A percentile compares a stretch with the other conserved stretches of the same genome.
These are phyloP conservation scores for Ilyonectria mors-panacis DNA, from an alignment of 2,329 filamentous ascomycete genomes.

Conservation along the genomic window DNA sequence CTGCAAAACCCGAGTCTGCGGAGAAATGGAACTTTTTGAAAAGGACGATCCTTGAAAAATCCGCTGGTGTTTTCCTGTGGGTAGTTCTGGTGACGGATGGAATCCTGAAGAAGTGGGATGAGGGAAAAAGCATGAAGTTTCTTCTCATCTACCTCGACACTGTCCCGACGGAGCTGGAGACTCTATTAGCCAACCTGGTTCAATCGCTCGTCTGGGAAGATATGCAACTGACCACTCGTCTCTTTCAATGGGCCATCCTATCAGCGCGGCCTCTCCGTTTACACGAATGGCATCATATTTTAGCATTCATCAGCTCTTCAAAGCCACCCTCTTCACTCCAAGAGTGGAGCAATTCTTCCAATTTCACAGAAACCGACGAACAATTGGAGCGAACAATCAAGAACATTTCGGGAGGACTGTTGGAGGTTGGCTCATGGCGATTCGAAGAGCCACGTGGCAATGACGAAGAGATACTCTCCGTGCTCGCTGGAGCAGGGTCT, in stretches of 20 bases:
- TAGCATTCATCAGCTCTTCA: slow-evolving; percentile 27
- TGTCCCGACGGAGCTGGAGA: slow-evolving; percentile 13
- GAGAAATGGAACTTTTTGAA: no score
- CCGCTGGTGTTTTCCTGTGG: no score
- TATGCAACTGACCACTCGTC: neutral
- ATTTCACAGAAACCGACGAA: slow-evolving; percentile 17
- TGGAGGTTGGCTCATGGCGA: slow-evolving; percentile 19
- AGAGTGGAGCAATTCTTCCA: slow-evolving; percentile 16
- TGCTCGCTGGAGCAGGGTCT: slow-evolving; percentile 29
- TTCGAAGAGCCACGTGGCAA: neutral
- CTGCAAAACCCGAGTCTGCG: no score
- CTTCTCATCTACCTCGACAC: neutral
- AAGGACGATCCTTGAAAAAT: no score
- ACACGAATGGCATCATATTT: slow-evolving; percentile 36
- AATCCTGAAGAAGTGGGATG: no score
- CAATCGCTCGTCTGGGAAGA: rapidly evolving
- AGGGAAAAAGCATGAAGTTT: no score
- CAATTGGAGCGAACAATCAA: slow-evolving; percentile 35
- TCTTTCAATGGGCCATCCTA: slow-evolving; percentile 32
- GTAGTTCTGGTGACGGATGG: no score
- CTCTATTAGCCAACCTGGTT: neutral
- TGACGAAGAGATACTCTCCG: neutral
- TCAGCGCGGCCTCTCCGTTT: slow-evolving; percentile 19
- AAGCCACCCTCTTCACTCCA: neutral
- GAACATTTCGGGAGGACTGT: slow-evolving; percentile 16